These are phyloP conservation scores for Saprolegnia diclina DNA, from an alignment of 352 stramenopile species.

Conservation along the genomic window DNA sequence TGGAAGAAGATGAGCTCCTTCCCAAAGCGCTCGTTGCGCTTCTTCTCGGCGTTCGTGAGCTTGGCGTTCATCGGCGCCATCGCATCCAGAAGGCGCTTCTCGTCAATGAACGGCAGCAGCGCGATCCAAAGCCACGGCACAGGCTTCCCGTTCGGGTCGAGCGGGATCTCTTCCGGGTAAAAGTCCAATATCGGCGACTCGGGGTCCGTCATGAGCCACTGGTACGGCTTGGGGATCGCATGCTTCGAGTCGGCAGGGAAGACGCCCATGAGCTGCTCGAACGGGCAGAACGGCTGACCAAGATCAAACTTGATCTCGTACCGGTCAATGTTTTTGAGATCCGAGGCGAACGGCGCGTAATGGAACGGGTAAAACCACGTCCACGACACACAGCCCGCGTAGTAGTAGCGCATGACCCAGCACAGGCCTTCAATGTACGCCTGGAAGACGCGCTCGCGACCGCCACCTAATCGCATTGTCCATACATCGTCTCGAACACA, in stretches of 20 bases:
- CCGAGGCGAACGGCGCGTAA: constrained; percentile 94
- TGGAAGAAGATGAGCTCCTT: constrained; percentile 85
- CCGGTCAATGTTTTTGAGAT: constrained; percentile 86
- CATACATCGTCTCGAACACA: constrained; percentile 4
- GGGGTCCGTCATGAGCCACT: constrained; percentile 91
- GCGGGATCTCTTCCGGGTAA: constrained; percentile 92
- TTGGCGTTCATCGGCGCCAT: constrained; percentile 71
- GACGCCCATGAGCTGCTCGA: constrained; percentile 98
- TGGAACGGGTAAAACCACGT: constrained; percentile 99
- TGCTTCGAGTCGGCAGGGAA: constrained; percentile 91
- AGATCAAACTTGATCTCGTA: constrained; percentile 92
- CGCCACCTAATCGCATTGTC: constrained; percentile 34
- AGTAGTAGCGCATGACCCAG: constrained; percentile 99
- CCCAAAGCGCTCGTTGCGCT: constrained; percentile 76
- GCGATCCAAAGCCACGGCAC: constrained; percentile 99
- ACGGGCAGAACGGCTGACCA: constrained; percentile 94
- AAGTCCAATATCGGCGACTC: constrained; percentile 97
- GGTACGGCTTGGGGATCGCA: constrained; percentile 93
- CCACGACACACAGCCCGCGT: constrained; percentile 97
- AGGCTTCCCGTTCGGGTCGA: constrained; percentile 98
- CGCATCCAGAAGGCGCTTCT: constrained; percentile 88
- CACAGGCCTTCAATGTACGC: constrained; percentile 97
- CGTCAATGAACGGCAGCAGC: constrained; percentile 98
- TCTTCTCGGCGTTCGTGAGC: constrained; percentile 65
- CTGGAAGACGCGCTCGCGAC: constrained; percentile 89